Base-by-base conservation (phyloP, 1,284 basidiomycete species). In the Trichosporon sp. region DNA sequence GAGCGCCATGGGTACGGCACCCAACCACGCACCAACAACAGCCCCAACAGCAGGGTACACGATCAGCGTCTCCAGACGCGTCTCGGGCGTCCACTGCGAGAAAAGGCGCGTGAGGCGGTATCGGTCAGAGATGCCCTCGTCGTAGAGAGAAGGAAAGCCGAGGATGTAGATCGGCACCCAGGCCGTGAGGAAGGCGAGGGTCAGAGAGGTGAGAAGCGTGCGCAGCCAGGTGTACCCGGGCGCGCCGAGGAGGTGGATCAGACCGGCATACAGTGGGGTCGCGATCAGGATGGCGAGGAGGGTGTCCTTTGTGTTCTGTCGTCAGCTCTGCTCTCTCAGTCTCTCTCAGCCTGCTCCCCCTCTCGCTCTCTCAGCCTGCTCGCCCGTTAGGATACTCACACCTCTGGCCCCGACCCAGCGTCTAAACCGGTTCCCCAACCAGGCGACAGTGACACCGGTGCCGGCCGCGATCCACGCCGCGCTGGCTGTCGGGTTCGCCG, bases 1-100 rank as follows among this genome's bases (percentile, higher is more conserved):
- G 7, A 98, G 88, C 0, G 93, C 91, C 68, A 94, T 90, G 0
- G 92, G 92, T 56, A 94, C 86, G 2, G 88, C 89, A 16, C 93
- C 93, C 6, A 88, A 63, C 94, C 93, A 96, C 51, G 88, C 87
- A 5, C 94, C 94, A 12, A 90, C 31, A 21, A 91, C 76, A 1
- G 91, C 85, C n/a, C 92, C 92, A 19, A 91, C 77, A 2, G 88
- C 87, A 10, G 95, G 92, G 76, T 91, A 93, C n/a, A 93, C 87
- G 26, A 96, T 80, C 0, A 90, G 89, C 67, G 90, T 86, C 83
- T 97, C 95, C 38, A 91, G 78, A 0, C 90, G 85, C 21, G 88
- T 89, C 72, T 87, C 87, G 4, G 88, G 86, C 93, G 87, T 87
- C 73, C 91, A 85, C 75, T 93, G 90, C 67, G 88, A 91, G 78